A percentile compares a stretch with the other conserved stretches of the same genome.
Evolutionary conservation across 129 eudicot species (phyloP).

Genomic region (Escallonia herrerae): DNA sequence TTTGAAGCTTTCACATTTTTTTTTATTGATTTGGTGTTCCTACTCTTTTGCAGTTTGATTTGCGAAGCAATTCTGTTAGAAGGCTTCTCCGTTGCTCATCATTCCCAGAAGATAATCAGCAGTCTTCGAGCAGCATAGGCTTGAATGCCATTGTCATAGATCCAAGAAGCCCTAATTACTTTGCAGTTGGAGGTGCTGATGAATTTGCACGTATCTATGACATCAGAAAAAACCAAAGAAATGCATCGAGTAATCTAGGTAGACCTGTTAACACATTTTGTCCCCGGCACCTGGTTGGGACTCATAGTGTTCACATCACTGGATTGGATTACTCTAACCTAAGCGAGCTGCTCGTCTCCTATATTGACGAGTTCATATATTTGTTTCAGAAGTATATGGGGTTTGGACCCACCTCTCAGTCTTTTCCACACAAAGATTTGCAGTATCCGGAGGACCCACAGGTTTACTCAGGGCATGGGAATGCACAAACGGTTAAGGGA

Average conservation of each 20-base stretch:
- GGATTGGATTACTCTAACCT: conserved; percentile 62
- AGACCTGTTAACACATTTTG: conserved; percentile 61
- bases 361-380: conserved; percentile 62
- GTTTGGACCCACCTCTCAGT: conserved; percentile 43
- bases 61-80: conserved; percentile 57
- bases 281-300: conserved; percentile 47
- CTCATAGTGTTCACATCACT: conserved; percentile 49
- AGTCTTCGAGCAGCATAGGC: conserved; percentile 38
- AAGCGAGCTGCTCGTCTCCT: conserved; percentile 74
- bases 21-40: conserved; percentile 7
- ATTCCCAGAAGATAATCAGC: conserved; percentile 27
- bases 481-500: conserved; percentile 67
- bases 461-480: conserved; percentile 66
- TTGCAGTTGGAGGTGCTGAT: conserved; percentile 76
- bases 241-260: conserved; percentile 34
- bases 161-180: conserved; percentile 71
- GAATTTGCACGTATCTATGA: conserved; percentile 73
- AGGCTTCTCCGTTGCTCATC: conserved; percentile 72
- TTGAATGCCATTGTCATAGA: conserved; percentile 62
- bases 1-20: not conserved
- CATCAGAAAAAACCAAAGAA: conserved; percentile 43
- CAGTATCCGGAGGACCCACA: conserved; percentile 35
- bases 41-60: conserved; percentile 63
- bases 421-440: conserved; percentile 22
- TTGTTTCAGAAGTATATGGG: conserved; percentile 65